Conservation (phyloP, 2,329 filamentous ascomycete species). For the Botrytis medusae region DNA sequence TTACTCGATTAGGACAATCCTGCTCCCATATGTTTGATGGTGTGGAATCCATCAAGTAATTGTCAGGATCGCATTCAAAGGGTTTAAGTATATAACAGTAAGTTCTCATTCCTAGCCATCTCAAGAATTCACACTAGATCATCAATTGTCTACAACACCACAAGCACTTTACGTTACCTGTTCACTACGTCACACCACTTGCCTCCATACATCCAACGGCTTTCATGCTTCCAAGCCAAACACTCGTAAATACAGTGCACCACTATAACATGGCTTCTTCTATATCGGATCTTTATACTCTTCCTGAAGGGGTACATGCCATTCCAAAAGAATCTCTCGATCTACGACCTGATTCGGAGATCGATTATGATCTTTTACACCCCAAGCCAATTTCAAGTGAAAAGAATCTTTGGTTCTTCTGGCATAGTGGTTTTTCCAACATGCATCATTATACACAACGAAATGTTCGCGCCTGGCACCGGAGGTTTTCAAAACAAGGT, state of each 20-base stretch:
- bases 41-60: background rate
- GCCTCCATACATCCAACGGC: too few relatives aligned
- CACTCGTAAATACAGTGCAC: background rate
- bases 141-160: background rate
- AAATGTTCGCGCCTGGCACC: slow-evolving; percentile 54
- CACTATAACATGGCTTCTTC: slow-evolving; percentile 26
- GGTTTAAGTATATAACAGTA: background rate
- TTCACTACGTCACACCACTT: background rate
- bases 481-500: slow-evolving; percentile 51
- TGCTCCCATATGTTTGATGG: background rate
- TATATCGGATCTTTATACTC: slow-evolving; percentile 35
- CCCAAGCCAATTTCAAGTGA: slow-evolving; percentile 44
- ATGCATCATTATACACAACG: slow-evolving; percentile 55
- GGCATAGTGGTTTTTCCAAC: slow-evolving; percentile 50
- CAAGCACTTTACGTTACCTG: background rate
- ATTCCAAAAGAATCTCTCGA: slow-evolving; percentile 47
- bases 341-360: slow-evolving; percentile 47
- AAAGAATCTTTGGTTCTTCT: slow-evolving; percentile 61
- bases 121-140: background rate
- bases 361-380: slow-evolving; percentile 47
- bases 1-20: background rate
- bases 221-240: background rate
- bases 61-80: background rate
- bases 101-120: background rate
- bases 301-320: slow-evolving; percentile 45